A percentile compares a stretch with the other conserved stretches of the same genome.
phyloP scores from a whole-genome alignment of 2,329 filamentous ascomycete species.

The Paecilomyces sp. region DNA sequence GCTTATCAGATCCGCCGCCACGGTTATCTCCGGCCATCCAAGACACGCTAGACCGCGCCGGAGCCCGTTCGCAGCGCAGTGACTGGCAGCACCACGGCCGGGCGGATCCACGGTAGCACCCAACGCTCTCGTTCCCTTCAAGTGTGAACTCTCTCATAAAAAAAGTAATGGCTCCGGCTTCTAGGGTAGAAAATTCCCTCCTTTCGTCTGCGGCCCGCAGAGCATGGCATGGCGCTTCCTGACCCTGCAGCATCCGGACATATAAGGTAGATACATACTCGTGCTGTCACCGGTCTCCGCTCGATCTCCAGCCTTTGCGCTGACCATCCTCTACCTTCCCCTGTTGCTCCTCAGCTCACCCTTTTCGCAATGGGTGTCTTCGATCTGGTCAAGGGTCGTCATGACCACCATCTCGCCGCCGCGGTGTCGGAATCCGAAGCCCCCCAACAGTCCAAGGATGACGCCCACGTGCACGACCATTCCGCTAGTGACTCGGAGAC shows the following conservation, averaged over 20 bases:
- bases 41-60: background rate
- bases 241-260: background rate
- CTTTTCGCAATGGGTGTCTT: slow-evolving; percentile 4
- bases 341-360: background rate
- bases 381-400: slow-evolving; percentile 3
- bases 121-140: background rate
- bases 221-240: background rate
- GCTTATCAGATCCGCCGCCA: background rate
- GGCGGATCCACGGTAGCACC: background rate
- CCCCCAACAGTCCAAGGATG: background rate
- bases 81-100: background rate
- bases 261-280: background rate
- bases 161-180: background rate
- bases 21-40: background rate
- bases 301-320: background rate
- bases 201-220: background rate
- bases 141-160: background rate
- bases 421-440: background rate
- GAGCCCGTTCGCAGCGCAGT: background rate
- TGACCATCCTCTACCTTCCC: background rate
- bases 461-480: slow-evolving; percentile 3
- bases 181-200: background rate
- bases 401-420: background rate
- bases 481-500: slow-evolving; percentile 12
- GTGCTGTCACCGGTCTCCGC: background rate